Evolutionary conservation across 2,329 filamentous ascomycete genomes (phyloP), one percentile per base, ranked within the genome.

Genomic region (Penicillium sp.): DNA sequence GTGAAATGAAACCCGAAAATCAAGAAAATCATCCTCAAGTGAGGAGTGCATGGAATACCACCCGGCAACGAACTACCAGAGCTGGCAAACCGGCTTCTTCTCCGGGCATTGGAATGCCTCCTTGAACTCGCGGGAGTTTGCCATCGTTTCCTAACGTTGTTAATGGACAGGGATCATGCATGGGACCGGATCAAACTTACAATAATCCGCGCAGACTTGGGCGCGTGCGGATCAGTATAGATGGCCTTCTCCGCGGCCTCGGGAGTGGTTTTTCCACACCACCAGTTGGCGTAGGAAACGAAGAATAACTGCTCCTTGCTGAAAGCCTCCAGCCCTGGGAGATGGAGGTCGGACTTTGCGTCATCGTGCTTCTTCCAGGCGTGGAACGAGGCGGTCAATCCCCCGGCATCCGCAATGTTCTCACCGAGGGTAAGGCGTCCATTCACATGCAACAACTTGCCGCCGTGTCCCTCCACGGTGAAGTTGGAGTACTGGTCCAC

Each of bases 341-440:
- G 78, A 39, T 79, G 69, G 66, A 79, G 66, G 56, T 82, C 82
- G 0, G 82, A 77, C n/a, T 77, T 79, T 37, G 80, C 73, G 2
- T 76, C 71, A 31, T 84, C 81, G 11, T 81, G 80, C 60, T 81
- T 82, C 68, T 86, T 82, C 87, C 88, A 91, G 0, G 87, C 86
- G 24, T 81, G 77, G 67, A 84, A 90, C 0, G 86, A 79, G 0
- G 86, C 84, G 8, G 81, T 79, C 0, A 90, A 68, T 14, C 88
- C 88, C 16, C 87, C 87, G 1, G 87, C 85, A 69, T 90, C 88
- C 1, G 87, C 87, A 66, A 90, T 87, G 67, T 90, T 90, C 74
- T 90, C 88, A 21, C 84, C 85, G 2, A 90, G 74, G 0, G 87
- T 90, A 14, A 85, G 75, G 24, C 76, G 76, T 10, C 87, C 88